These are phyloP conservation scores for Penicillium samsonianum DNA, from an alignment of 495 filamentous ascomycete genomes.

Conservation along the genomic window DNA sequence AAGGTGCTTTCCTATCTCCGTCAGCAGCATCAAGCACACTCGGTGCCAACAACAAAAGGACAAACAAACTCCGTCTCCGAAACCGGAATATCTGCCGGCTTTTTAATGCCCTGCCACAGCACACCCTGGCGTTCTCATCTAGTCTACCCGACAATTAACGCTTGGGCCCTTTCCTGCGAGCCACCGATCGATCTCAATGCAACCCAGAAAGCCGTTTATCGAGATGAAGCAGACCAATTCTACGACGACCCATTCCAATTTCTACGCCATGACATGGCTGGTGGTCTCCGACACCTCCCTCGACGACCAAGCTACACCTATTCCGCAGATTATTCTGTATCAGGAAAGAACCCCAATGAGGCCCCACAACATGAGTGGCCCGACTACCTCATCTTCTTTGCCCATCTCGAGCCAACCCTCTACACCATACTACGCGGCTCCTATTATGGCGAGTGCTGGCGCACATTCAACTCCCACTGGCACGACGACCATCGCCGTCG, in stretches of 20 bases:
- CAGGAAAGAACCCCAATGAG: conserved; percentile 1
- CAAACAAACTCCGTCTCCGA: background rate
- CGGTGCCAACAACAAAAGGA: conserved; percentile 15
- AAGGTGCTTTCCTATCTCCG: conserved; percentile 74
- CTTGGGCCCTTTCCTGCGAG: conserved; percentile 89
- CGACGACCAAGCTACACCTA: conserved; percentile 40
- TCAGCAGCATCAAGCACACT: conserved; percentile 60
- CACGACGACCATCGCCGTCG: conserved; percentile 85
- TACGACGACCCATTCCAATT: conserved; percentile 68
- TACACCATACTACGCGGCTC: conserved; percentile 51
- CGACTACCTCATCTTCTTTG: conserved; percentile 65
- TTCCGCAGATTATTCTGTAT: background rate
- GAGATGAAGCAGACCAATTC: conserved; percentile 90
- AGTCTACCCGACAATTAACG: conserved; percentile 68
- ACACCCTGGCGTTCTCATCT: conserved; percentile 96
- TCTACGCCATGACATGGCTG: conserved; percentile 53
- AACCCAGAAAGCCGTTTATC: conserved; percentile 61
- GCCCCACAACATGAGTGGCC: conserved; percentile 51
- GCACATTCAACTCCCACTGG: conserved; percentile 75
- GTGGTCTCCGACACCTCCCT: conserved; percentile 42
- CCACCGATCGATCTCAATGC: conserved; percentile 70
- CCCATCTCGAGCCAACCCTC: conserved; percentile 57
- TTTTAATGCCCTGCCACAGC: conserved; percentile 96
- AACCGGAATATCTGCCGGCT: conserved; percentile 66
- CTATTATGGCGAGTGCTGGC: conserved; percentile 67